These are phyloP conservation scores for Umbelopsis sp. DNA, from an alignment of 371 early-diverging fungal genomes.

Conservation along the genomic window DNA sequence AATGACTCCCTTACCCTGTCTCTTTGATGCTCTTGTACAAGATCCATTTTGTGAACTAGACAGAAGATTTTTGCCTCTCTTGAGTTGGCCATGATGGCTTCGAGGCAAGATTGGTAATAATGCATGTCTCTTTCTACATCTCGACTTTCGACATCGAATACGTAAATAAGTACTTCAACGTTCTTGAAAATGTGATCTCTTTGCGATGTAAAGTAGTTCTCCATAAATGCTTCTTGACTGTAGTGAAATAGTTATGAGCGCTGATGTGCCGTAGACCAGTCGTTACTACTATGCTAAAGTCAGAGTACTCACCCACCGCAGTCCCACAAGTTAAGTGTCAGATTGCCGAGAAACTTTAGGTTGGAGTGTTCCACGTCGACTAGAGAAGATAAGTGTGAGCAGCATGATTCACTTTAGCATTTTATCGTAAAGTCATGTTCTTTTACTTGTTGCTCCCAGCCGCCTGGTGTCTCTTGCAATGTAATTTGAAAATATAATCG, in stretches of 20 bases:
- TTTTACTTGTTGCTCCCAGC: slow-evolving; percentile 91
- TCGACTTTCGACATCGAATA: slow-evolving; percentile 94
- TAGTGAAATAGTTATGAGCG: background rate
- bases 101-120: slow-evolving; percentile 89
- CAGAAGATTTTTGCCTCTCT: slow-evolving; percentile 93
- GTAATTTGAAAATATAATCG: slow-evolving; percentile 97
- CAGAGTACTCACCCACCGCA: slow-evolving; percentile 73
- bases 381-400: slow-evolving; percentile 27
- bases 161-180: slow-evolving; percentile 97
- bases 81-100: slow-evolving; percentile 81
- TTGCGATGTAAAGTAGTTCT: slow-evolving; percentile 92
- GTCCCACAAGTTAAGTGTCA: slow-evolving; percentile 96
- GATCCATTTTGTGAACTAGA: slow-evolving; percentile 96
- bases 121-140: slow-evolving; percentile 90
- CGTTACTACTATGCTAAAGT: background rate
- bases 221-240: slow-evolving; percentile 96
- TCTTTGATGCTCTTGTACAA: slow-evolving; percentile 78
- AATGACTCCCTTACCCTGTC: slow-evolving; percentile 53
- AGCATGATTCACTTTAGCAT: background rate
- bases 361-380: slow-evolving; percentile 97
- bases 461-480: slow-evolving; percentile 93
- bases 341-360: slow-evolving; percentile 92
- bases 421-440: background rate
- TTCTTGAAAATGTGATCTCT: slow-evolving; percentile 94
- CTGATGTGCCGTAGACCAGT: background rate